Base-by-base conservation (phyloP, 371 early-diverging fungal genomes). In the Mucor ambiguus region DNA sequence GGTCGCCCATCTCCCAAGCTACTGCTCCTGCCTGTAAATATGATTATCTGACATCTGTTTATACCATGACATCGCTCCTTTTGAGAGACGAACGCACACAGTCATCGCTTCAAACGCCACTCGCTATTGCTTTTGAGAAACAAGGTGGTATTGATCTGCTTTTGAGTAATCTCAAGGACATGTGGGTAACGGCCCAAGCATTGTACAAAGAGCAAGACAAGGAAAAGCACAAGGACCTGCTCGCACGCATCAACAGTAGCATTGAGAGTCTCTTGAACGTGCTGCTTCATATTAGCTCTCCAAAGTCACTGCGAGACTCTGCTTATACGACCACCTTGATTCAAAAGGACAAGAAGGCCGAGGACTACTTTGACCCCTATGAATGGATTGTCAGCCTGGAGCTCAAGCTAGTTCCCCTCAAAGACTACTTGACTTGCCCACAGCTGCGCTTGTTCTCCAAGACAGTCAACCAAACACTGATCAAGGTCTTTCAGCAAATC, bases 71-170 rank as follows among this genome's bases (percentile, higher is more conserved):
- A 6, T 84, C 81, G 1, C 65, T 80, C 29, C 58, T 87, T 4
- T 66, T 83, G 24, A 43, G 77, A 29, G 84, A 86, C 63, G 86
- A 91, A 35, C 89, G 93, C 48, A 81, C 85, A 35, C 85, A 87
- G 22, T 69, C 89, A 2, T 82, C 83, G 12, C 76, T 94, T 55
- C 91, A 93, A 71, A 90, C 92, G 18, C 87, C 87, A 24, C 69
- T 92, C 18, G 89, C 90, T 0, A 70, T 85, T 7, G 82, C 89
- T 2, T 93, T 94, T 77, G 87, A 89, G 43, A 87, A 85, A 58
- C 70, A 76, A 41, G 85, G 82, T 8, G 92, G 92, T 7, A 58
- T 90, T 12, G 86, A 85, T n/a, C 57, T 74, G 18, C 68, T 93
- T 18, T 81, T 92, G 35, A 56, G 73, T 10, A 69, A 88, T 30